A percentile compares a stretch with the other conserved stretches of the same genome.
Conservation (phyloP, 306 rosid species). For the Quercus ilex region DNA sequence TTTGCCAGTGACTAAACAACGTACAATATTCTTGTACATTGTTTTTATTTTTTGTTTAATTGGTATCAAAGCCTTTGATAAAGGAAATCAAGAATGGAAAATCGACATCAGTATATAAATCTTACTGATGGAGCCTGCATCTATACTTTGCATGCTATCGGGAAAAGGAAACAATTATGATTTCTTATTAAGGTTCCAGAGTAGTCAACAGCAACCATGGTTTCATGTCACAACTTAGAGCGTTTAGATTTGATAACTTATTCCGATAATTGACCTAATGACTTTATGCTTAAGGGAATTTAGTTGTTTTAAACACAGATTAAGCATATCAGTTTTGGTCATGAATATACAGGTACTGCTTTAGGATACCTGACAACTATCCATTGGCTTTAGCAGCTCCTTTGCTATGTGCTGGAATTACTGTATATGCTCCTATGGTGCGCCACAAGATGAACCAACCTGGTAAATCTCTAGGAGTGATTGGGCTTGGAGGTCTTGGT, state of each 20-base stretch:
- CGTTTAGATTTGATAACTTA: too few relatives aligned
- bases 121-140: too few relatives aligned
- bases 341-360: slow-evolving; percentile 66
- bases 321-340: slow-evolving; percentile 10
- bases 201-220: too few relatives aligned
- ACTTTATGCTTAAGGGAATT: too few relatives aligned
- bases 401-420: slow-evolving; percentile 89
- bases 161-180: too few relatives aligned
- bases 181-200: too few relatives aligned
- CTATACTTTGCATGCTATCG: too few relatives aligned
- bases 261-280: too few relatives aligned
- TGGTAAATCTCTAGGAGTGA: slow-evolving; percentile 84
- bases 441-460: slow-evolving; percentile 86
- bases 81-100: background rate
- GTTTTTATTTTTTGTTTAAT: background rate
- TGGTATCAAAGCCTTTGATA: background rate
- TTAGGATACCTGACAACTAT: slow-evolving; percentile 60
- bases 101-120: too few relatives aligned
- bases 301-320: background rate
- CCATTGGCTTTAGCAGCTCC: slow-evolving; percentile 91
- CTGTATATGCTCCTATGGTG: slow-evolving; percentile 83
- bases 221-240: too few relatives aligned
- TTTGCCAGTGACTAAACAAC: background rate
- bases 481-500: slow-evolving; percentile 96
- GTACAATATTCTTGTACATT: background rate